Percentiles rank a stretch among this genome's conserved stretches.
Conservation (phyloP, 2,329 filamentous ascomycete genomes). For the Xylariaceae sp. region DNA sequence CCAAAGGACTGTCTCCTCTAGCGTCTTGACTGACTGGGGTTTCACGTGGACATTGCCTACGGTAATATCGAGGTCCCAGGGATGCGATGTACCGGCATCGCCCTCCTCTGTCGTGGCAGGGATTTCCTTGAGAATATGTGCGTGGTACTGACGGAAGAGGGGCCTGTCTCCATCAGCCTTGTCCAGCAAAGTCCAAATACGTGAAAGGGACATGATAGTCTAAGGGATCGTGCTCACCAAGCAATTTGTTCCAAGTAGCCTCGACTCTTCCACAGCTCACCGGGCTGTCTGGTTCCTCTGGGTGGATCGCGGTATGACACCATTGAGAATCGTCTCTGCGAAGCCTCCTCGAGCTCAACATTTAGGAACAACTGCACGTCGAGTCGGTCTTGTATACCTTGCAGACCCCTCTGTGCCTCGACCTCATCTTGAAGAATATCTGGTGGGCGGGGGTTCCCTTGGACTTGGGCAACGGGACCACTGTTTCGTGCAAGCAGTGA, state of each 20-base stretch:
- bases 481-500: too few species aligned
- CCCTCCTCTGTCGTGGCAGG: too few species aligned
- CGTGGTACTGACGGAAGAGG: slow-evolving; percentile 9
- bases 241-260: slow-evolving; percentile 24
- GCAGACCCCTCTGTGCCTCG: background rate
- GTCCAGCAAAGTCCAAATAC: background rate
- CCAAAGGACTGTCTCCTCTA: too few species aligned
- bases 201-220: too few species aligned
- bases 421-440: too few species aligned
- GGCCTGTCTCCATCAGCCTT: slow-evolving; percentile 4
- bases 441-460: too few species aligned
- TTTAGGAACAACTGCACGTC: background rate
- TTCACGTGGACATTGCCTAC: too few species aligned
- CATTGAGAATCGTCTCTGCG: background rate
- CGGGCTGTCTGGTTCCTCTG: slow-evolving; percentile 4
- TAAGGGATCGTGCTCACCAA: slow-evolving; percentile 7
- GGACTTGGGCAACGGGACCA: too few species aligned
- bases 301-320: background rate
- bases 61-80: too few species aligned
- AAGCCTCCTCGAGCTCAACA: background rate
- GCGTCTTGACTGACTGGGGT: too few species aligned
- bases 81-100: too few species aligned
- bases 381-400: background rate
- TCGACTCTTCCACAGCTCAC: slow-evolving; percentile 23
- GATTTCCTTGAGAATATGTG: slow-evolving; percentile 3